Conservation (phyloP, 192 early-diverging fungal genomes). For the Coemansia pectinata region DNA sequence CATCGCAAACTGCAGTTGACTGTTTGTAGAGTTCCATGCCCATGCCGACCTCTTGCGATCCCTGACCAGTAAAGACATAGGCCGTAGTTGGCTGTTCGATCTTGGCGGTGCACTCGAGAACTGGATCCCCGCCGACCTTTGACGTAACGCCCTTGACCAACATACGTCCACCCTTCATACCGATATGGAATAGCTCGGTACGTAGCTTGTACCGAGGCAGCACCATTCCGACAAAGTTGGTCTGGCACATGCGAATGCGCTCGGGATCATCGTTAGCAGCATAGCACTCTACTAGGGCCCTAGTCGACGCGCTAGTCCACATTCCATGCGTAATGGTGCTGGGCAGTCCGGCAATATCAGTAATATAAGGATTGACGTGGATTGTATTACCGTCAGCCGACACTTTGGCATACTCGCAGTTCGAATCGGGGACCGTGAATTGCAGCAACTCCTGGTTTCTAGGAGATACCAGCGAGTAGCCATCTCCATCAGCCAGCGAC, state of each 20-base stretch:
- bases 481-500: constrained; percentile 67
- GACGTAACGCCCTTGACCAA: constrained; percentile 82
- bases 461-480: constrained; percentile 22
- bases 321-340: constrained; percentile 92
- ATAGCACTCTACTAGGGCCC: constrained; percentile 86
- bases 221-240: constrained; percentile 88
- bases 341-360: constrained; percentile 79
- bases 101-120: constrained; percentile 77
- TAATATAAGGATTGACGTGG: constrained; percentile 91
- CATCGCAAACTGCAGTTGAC: constrained; percentile 72
- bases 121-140: constrained; percentile 63
- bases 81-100: constrained; percentile 87
- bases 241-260: constrained; percentile 75
- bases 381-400: constrained; percentile 90
- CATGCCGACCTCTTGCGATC: constrained; percentile 93
- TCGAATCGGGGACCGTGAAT: constrained; percentile 64
- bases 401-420: constrained; percentile 74
- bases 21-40: constrained; percentile 90
- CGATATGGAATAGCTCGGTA: constrained; percentile 82
- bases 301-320: constrained; percentile 91
- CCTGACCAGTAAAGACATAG: constrained; percentile 97
- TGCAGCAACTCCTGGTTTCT: background rate
- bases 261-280: constrained; percentile 83
- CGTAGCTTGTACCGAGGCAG: constrained; percentile 78
- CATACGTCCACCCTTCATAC: constrained; percentile 93